A percentile compares a stretch with the other conserved stretches of the same genome.
These are phyloP conservation scores for Dispira simplex DNA, from an alignment of 192 early-diverging fungal genomes.

Conservation along the genomic window DNA sequence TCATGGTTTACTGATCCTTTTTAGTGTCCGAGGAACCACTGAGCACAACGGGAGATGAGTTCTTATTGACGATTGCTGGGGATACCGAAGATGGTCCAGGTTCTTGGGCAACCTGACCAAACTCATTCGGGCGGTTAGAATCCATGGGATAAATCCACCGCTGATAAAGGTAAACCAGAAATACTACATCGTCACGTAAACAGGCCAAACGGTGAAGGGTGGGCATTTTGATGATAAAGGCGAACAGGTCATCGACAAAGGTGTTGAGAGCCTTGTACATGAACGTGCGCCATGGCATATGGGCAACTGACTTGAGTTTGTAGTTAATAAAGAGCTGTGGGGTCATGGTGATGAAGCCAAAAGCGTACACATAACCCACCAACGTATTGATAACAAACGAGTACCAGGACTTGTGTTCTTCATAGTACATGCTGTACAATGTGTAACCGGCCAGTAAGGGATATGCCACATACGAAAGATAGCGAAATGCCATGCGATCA, in stretches of 20 bases:
- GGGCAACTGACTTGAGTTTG: slow-evolving; percentile 64
- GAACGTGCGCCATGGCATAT: slow-evolving; percentile 89
- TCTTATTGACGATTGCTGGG: too few relatives aligned
- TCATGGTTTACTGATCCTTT: too few relatives aligned
- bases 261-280: slow-evolving; percentile 75
- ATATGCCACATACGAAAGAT: slow-evolving; percentile 59
- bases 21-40: too few relatives aligned
- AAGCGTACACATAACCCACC: slow-evolving; percentile 84
- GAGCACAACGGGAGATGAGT: too few relatives aligned
- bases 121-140: slow-evolving; percentile 75
- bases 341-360: slow-evolving; percentile 70
- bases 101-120: slow-evolving; percentile 51
- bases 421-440: slow-evolving; percentile 63
- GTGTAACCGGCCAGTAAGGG: slow-evolving; percentile 68
- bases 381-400: slow-evolving; percentile 68
- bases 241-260: slow-evolving; percentile 77
- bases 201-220: slow-evolving; percentile 69
- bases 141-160: slow-evolving; percentile 68
- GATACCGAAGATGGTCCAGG: not conserved
- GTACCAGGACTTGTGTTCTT: slow-evolving; percentile 88
- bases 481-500: slow-evolving; percentile 68
- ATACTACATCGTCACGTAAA: slow-evolving; percentile 75
- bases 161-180: slow-evolving; percentile 78
- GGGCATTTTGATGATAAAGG: slow-evolving; percentile 93
- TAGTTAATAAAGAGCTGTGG: slow-evolving; percentile 91